Percentiles rank a stretch among this genome's conserved stretches.
Evolutionary conservation across 1,139 yeast genomes (phyloP).

Genomic region (Yamadazyma atlantica): DNA sequence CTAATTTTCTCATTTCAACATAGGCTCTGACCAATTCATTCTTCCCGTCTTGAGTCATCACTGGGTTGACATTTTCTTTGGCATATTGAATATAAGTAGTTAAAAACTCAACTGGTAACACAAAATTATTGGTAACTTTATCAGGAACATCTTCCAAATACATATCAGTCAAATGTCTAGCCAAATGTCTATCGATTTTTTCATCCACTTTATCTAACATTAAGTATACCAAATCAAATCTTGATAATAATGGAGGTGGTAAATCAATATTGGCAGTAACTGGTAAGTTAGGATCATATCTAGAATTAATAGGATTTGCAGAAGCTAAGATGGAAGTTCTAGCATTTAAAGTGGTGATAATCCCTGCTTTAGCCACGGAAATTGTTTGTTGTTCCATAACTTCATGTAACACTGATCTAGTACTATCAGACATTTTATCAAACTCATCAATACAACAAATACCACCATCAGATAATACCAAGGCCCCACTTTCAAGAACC

Average conservation of each 20-base stretch:
- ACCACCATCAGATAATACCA: slow-evolving; percentile 97
- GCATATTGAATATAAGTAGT: slow-evolving; percentile 92
- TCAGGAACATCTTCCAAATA: slow-evolving; percentile 86
- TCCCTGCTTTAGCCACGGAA: slow-evolving; percentile 97
- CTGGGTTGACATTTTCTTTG: slow-evolving; percentile 77
- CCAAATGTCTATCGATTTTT: slow-evolving; percentile 77
- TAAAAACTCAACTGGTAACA: slow-evolving; percentile 82
- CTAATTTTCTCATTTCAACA: slow-evolving; percentile 91
- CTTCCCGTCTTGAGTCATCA: slow-evolving; percentile 75
- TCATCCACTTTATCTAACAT: slow-evolving; percentile 93
- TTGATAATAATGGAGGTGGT: slow-evolving; percentile 92
- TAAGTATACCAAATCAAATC: slow-evolving; percentile 91
- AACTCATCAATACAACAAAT: slow-evolving; percentile 98
- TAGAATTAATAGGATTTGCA: slow-evolving; percentile 96
- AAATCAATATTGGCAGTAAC: slow-evolving; percentile 93
- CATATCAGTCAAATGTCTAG: slow-evolving; percentile 87
- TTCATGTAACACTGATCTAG: slow-evolving; percentile 94
- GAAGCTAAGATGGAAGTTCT: slow-evolving; percentile 94
- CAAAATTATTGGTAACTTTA: slow-evolving; percentile 62
- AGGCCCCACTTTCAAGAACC: slow-evolving; percentile 94
- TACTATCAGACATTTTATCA: slow-evolving; percentile 94
- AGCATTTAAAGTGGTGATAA: slow-evolving; percentile 93
- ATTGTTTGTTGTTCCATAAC: slow-evolving; percentile 99
- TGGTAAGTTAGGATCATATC: slow-evolving; percentile 89
- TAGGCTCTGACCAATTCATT: slow-evolving; percentile 84